phyloP scores from a whole-genome alignment of 768 basidiomycete species.

The Cystofilobasidium ferigula region DNA sequence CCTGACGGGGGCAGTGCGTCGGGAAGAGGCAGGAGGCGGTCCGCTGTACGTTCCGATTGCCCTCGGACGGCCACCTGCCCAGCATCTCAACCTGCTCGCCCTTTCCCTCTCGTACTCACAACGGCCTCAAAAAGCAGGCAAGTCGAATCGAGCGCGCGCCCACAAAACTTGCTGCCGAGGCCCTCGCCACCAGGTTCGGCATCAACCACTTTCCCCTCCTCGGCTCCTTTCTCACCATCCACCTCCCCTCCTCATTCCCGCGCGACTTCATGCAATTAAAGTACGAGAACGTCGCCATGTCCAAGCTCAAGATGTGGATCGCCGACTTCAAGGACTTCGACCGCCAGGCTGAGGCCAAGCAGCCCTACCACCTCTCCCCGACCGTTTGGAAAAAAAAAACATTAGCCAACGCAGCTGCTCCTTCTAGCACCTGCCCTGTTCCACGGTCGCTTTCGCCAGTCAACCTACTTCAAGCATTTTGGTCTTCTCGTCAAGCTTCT shows the following conservation, averaged over 20 bases:
- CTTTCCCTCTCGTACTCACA: too few relatives aligned
- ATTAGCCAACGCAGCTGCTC: conserved; percentile 30
- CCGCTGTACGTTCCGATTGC: conserved; percentile 32
- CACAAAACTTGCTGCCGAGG: conserved; percentile 29
- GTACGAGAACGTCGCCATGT: conserved; percentile 43
- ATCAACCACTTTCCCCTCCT: conserved; percentile 40
- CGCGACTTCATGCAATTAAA: conserved; percentile 49
- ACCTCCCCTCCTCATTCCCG: conserved; percentile 42
- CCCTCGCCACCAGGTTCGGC: conserved; percentile 35
- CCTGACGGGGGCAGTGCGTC: conserved; percentile 38
- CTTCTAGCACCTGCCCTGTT: conserved; percentile 30
- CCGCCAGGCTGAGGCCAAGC: conserved; percentile 32
- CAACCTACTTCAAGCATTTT: conserved; percentile 16
- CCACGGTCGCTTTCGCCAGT: conserved; percentile 6
- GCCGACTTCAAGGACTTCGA: conserved; percentile 43
- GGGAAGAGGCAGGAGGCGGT: conserved; percentile 13
- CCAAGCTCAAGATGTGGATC: conserved; percentile 42
- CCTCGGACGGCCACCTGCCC: conserved; percentile 29
- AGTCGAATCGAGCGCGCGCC: conserved; percentile 20
- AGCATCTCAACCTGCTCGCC: conserved; percentile 33
- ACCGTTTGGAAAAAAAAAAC: conserved; percentile 28
- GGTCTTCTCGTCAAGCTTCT: neutral
- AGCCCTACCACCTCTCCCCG: conserved; percentile 41
- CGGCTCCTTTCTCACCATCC: conserved; percentile 32
- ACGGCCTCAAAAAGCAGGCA: too few relatives aligned